Base-by-base conservation (phyloP, 2,329 filamentous ascomycete species). In the Venturia aucupariae region DNA sequence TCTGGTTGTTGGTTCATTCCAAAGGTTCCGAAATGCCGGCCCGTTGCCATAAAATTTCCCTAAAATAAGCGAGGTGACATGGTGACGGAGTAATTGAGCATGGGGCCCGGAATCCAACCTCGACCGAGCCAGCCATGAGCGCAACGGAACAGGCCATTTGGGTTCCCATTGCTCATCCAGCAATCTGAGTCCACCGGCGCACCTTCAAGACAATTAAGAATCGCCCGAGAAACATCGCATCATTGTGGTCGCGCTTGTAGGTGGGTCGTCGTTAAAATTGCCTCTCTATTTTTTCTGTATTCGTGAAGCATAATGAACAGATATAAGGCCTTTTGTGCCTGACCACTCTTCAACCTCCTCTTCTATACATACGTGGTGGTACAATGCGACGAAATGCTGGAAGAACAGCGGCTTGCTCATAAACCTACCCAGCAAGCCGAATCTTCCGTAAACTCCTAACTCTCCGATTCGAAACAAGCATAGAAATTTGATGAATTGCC, bases 301-400 rank as follows among this genome's bases (percentile, higher is more conserved):
- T 57, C 51, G 51, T 57, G 30, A 57, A 57, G 30, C 51, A 57
- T 57, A 35, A 57, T 38, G n/a, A 57, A 57, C 51, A 57, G 30
- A 24, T 57, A 57, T 17, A 57, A 15, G 51, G 27, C 27, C 19
- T 6, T 19, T 11, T 35, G 32, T 57, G 51, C 51, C 30, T 35
- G 51, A 17, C 27, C 30, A 38, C 7, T 38, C 51, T 4, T 8
- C 27, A 55, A 24, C 48, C 48, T 32, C 48, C 48, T 55, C 51
- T 57, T 35, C 30, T 24, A 35, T 8, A 32, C 51, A 57, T 57
- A 7, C 7, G 22, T 35, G 51, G 19, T 57, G 27, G 24, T 35
- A 35, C 51, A 35, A n/a, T 57, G 4, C 19, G 51, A n/a, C 19
- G 17, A 11, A n/a, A 32, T 57, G 30, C 30, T 35, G 51, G 27